phyloP scores from a whole-genome alignment of 2,329 filamentous ascomycete species.

The Aureobasidium subglaciale region DNA sequence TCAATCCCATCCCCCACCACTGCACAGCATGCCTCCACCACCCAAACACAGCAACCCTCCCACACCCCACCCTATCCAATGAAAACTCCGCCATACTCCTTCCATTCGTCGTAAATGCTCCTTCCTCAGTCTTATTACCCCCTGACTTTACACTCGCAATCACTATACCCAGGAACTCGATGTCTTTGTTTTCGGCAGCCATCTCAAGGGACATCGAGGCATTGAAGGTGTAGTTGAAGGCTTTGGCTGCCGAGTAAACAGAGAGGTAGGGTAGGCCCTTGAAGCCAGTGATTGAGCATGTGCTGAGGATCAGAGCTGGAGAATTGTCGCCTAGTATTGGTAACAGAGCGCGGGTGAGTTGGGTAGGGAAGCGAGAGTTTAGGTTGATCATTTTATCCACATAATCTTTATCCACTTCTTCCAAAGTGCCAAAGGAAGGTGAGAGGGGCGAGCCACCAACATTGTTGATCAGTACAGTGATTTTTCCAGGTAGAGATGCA shows the following conservation, averaged over 20 bases:
- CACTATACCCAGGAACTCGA: conserved; percentile 35
- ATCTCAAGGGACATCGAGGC: conserved; percentile 38
- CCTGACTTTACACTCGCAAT: conserved; percentile 30
- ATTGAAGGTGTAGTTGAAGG: conserved; percentile 38
- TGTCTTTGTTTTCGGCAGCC: conserved; percentile 28
- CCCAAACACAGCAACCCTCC: conserved; percentile 18
- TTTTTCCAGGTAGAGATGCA: conserved; percentile 27
- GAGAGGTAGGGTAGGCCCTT: conserved; percentile 41
- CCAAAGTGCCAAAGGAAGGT: conserved; percentile 32
- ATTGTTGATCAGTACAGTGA: conserved; percentile 53
- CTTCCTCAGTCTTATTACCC: conserved; percentile 20
- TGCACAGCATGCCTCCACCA: conserved; percentile 24
- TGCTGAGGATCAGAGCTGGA: conserved; percentile 45
- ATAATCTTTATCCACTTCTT: conserved; percentile 30
- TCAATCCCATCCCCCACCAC: conserved; percentile 16
- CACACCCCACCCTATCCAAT: conserved; percentile 22
- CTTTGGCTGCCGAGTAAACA: conserved; percentile 42
- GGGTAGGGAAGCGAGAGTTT: conserved; percentile 45
- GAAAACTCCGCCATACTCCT: conserved; percentile 19
- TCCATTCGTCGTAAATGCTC: conserved; percentile 21
- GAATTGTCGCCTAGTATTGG: conserved; percentile 36
- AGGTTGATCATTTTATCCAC: conserved; percentile 39
- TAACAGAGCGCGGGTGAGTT: conserved; percentile 42
- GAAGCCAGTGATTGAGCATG: conserved; percentile 40
- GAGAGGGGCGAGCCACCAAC: conserved; percentile 38